Conservation (phyloP, 208 protist genomes). For the Porcisia deanei region DNA sequence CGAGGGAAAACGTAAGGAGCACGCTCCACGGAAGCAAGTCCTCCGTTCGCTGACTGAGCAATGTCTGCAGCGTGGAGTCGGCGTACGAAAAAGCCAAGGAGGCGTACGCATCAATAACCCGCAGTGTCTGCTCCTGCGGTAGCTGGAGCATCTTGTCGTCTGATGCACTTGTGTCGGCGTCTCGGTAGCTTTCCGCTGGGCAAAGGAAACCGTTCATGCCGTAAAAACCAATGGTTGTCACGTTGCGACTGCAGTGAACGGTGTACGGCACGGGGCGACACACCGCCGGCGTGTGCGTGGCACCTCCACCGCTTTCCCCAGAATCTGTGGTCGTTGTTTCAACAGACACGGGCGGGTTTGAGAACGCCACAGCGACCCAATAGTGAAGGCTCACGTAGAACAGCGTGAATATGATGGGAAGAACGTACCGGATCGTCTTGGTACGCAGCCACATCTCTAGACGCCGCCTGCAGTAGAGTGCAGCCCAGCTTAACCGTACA, state of each 20-base stretch:
- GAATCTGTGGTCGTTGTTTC: neutral
- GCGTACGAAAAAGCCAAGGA: slow-evolving; percentile 57
- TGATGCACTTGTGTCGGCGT: neutral
- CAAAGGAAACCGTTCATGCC: slow-evolving; percentile 58
- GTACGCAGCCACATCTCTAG: slow-evolving; percentile 35
- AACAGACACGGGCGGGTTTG: neutral
- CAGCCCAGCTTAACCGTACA: slow-evolving; percentile 42
- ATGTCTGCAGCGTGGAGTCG: slow-evolving; percentile 46
- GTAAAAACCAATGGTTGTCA: slow-evolving; percentile 53
- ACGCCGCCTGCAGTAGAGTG: slow-evolving; percentile 40
- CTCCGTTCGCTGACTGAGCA: slow-evolving; percentile 47
- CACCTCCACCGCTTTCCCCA: neutral
- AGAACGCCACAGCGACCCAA: slow-evolving; percentile 33
- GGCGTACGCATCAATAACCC: slow-evolving; percentile 49
- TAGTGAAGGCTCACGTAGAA: slow-evolving; percentile 48
- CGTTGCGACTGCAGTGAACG: slow-evolving; percentile 36
- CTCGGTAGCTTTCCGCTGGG: slow-evolving; percentile 14
- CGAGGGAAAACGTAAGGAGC: slow-evolving; percentile 33
- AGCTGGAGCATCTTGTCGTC: slow-evolving; percentile 1
- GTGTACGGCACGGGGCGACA: slow-evolving; percentile 39
- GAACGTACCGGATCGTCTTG: slow-evolving; percentile 41
- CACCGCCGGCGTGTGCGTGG: slow-evolving; percentile 7
- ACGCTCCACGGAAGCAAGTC: slow-evolving; percentile 34
- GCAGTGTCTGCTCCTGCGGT: slow-evolving; percentile 27
- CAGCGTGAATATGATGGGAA: slow-evolving; percentile 45